Percentiles rank a stretch among this genome's conserved stretches.
Conservation (phyloP, 495 filamentous ascomycete species). For the Wilcoxina mikolae region DNA sequence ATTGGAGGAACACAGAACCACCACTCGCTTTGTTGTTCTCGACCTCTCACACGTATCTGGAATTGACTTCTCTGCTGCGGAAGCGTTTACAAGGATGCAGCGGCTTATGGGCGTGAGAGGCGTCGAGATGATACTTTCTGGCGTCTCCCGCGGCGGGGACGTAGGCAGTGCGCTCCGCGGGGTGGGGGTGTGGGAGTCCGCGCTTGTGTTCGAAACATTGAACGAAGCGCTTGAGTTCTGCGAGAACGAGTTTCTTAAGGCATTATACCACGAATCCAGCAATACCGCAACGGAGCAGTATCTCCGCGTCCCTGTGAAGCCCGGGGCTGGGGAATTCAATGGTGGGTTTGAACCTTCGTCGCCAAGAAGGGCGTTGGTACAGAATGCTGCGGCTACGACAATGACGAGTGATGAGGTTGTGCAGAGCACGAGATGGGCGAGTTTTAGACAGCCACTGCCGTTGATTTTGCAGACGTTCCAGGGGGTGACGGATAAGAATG, state of each 20-base stretch:
- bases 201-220: conserved; percentile 77
- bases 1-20: conserved; percentile 58
- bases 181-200: conserved; percentile 60
- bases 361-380: conserved; percentile 61
- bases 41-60: conserved; percentile 82
- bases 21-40: conserved; percentile 79
- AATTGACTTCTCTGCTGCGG: conserved; percentile 86
- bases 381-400: conserved; percentile 59
- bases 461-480: conserved; percentile 88
- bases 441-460: conserved; percentile 74
- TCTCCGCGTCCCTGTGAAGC: conserved; percentile 8
- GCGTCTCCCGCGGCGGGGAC: conserved; percentile 54
- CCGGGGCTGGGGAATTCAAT: no score
- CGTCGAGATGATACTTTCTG: conserved; percentile 67
- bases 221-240: conserved; percentile 87
- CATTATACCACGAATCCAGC: conserved; percentile 42
- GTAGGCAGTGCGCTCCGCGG: conserved; percentile 64
- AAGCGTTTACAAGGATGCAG: conserved; percentile 84
- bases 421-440: conserved; percentile 52
- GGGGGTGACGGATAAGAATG: conserved; percentile 63
- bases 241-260: conserved; percentile 85
- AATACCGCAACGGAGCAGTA: background rate
- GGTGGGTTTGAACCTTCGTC: conserved; percentile 42
- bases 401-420: conserved; percentile 43
- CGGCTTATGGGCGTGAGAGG: conserved; percentile 57